These are phyloP conservation scores for Euptelea pleiosperma DNA, from an alignment of 164 flowering plant species.

Conservation along the genomic window DNA sequence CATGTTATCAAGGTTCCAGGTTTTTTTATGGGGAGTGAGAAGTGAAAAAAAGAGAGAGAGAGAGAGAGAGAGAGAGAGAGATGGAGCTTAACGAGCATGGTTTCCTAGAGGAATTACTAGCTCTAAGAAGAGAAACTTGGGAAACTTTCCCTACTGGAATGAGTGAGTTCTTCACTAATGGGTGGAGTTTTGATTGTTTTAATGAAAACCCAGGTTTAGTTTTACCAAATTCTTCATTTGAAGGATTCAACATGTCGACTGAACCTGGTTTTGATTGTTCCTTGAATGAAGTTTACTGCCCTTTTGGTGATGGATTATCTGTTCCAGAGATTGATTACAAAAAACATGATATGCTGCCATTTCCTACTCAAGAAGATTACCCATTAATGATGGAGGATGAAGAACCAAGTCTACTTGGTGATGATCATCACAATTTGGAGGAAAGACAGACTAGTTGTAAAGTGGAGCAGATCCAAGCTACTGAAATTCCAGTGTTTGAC, in stretches of 20 bases:
- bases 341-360: slow-evolving; percentile 17
- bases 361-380: slow-evolving; percentile 24
- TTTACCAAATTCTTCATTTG: slow-evolving; percentile 20
- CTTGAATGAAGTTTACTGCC: slow-evolving; percentile 21
- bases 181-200: slow-evolving; percentile 18
- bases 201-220: slow-evolving; percentile 20
- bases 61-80: slow-evolving; percentile 21
- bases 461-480: slow-evolving; percentile 28
- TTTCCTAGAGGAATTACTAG: slow-evolving; percentile 43
- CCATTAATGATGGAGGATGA: slow-evolving; percentile 27
- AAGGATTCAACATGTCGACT: slow-evolving; percentile 7
- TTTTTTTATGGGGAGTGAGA: not conserved
- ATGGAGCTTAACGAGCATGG: slow-evolving; percentile 51
- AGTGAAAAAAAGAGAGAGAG: slow-evolving; percentile 20
- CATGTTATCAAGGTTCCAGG: not conserved
- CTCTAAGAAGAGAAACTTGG: slow-evolving; percentile 41
- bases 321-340: slow-evolving; percentile 15
- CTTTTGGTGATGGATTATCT: slow-evolving; percentile 23
- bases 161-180: slow-evolving; percentile 24
- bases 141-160: slow-evolving; percentile 32
- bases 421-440: slow-evolving; percentile 21
- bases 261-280: slow-evolving; percentile 8
- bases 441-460: slow-evolving; percentile 21
- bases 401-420: slow-evolving; percentile 16
- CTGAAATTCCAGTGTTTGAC: slow-evolving; percentile 20